These are phyloP conservation scores for Thinopyrum obtusiflorum DNA, from an alignment of 202 grass and related monocot genomes.

Conservation along the genomic window DNA sequence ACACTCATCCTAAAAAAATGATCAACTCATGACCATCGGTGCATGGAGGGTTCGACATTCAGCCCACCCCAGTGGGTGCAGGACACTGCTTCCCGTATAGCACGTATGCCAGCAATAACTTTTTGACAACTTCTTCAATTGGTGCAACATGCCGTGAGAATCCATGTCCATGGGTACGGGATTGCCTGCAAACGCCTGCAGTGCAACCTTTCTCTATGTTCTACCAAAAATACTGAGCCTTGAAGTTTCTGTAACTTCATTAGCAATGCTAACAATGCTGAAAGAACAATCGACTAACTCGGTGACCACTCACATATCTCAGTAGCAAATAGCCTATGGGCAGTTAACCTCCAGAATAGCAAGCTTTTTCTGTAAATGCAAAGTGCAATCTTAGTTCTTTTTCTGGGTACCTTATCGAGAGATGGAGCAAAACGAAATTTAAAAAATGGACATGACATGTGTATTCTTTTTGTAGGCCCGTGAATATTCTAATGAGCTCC, in stretches of 20 bases:
- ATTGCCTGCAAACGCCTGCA: neutral
- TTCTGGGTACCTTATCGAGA: neutral
- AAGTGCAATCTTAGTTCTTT: neutral
- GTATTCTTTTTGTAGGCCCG: conserved; percentile 51
- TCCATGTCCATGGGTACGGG: neutral
- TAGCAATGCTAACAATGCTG: neutral
- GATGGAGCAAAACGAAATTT: neutral
- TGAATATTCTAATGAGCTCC: conserved; percentile 87
- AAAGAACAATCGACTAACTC: neutral
- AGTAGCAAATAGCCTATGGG: neutral
- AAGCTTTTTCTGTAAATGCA: neutral
- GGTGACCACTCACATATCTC: neutral
- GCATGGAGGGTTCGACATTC: neutral
- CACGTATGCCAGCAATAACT: neutral
- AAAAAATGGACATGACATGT: conserved; percentile 1
- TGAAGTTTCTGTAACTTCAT: neutral
- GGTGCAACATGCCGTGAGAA: neutral
- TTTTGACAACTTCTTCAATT: neutral
- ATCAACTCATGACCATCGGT: neutral
- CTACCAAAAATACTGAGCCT: neutral
- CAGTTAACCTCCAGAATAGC: neutral
- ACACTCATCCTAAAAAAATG: neutral
- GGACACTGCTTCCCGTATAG: neutral
- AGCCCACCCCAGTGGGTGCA: neutral
- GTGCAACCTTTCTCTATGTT: neutral